Percentiles rank a stretch among this genome's conserved stretches.
phyloP scores from a whole-genome alignment of 1,139 yeast species.

The Yamadazyma sp. region DNA sequence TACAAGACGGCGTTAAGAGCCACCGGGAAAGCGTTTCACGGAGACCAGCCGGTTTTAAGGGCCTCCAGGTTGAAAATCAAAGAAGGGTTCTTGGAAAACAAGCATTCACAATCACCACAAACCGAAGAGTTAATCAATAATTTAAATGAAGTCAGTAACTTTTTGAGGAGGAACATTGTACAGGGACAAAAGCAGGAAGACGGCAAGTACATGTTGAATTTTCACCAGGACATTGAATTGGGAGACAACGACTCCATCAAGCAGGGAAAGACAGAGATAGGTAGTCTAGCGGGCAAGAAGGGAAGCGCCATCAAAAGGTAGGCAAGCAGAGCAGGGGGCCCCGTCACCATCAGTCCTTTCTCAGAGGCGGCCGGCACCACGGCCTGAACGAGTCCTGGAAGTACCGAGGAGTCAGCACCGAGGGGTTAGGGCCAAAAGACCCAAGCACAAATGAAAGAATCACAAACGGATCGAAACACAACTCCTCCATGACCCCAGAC shows the following conservation, averaged over 20 bases:
- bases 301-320: constrained; percentile 17
- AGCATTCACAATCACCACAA: constrained; percentile 30
- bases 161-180: constrained; percentile 73
- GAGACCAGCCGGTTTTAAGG: constrained; percentile 50
- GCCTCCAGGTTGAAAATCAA: constrained; percentile 71
- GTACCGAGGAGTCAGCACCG: no score
- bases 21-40: constrained; percentile 62
- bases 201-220: constrained; percentile 55
- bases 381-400: no score
- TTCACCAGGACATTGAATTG: constrained; percentile 80
- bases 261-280: constrained; percentile 32
- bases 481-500: no score
- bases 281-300: constrained; percentile 44
- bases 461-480: no score
- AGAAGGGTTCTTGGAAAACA: constrained; percentile 51
- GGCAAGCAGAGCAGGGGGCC: no score
- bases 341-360: no score
- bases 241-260: constrained; percentile 77
- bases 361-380: no score
- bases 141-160: constrained; percentile 66
- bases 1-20: constrained; percentile 75
- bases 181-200: constrained; percentile 67
- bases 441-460: no score
- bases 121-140: constrained; percentile 56
- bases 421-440: no score